phyloP scores from a whole-genome alignment of 345 rosid species.

The Nasturtium officinale region DNA sequence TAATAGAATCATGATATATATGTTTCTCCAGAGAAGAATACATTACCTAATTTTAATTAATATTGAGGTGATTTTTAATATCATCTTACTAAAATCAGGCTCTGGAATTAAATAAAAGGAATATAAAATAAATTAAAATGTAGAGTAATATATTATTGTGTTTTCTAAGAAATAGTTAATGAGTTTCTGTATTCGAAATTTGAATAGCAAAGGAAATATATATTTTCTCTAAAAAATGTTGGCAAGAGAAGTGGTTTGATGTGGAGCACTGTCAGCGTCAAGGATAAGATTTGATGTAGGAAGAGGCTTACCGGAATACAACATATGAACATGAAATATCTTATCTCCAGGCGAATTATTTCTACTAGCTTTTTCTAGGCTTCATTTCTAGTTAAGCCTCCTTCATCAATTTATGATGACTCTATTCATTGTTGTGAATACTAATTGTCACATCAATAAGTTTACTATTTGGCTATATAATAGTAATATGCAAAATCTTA shows the following conservation, averaged over 20 bases:
- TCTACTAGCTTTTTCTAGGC: slow-evolving; percentile 1
- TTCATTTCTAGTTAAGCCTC: neutral
- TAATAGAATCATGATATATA: neutral
- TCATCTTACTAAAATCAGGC: neutral
- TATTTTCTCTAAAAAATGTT: neutral
- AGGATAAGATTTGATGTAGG: slow-evolving; percentile 31
- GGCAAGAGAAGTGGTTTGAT: slow-evolving; percentile 18
- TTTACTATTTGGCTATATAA: slow-evolving; percentile 6
- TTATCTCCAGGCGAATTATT: slow-evolving; percentile 9
- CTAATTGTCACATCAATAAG: slow-evolving; percentile 25
- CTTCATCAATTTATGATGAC: slow-evolving; percentile 19
- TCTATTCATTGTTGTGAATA: slow-evolving; percentile 10
- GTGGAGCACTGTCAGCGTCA: slow-evolving; percentile 32
- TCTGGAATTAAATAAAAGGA: neutral
- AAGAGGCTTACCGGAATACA: slow-evolving; percentile 28
- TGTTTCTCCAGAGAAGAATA: neutral
- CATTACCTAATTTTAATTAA: neutral
- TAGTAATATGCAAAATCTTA: neutral
- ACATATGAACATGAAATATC: slow-evolving; percentile 32
- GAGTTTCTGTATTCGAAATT: neutral
- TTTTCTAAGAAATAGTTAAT: neutral
- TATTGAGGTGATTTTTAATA: neutral
- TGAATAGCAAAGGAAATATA: neutral
- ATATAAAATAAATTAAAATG: neutral
- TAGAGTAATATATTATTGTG: neutral